These are phyloP conservation scores for Pseudocercospora musae DNA, from an alignment of 2,329 filamentous ascomycete species.

Conservation along the genomic window DNA sequence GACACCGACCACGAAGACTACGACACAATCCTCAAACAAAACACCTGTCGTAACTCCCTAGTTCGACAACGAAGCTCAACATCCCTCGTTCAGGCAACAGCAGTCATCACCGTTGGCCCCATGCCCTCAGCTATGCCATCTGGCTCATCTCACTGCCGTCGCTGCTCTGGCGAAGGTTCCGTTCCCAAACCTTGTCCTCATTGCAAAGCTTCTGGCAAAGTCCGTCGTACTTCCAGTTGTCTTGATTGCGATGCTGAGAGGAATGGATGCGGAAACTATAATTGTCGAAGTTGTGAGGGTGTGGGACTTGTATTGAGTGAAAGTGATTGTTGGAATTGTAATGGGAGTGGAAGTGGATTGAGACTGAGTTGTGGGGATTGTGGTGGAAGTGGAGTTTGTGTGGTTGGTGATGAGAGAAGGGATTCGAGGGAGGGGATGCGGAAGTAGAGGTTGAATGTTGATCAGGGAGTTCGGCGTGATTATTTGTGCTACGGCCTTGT, in stretches of 20 bases:
- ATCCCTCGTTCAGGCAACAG: conserved; percentile 3
- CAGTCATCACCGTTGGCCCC: neutral
- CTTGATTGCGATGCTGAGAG: conserved; percentile 17
- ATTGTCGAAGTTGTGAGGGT: conserved; percentile 12
- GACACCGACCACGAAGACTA: neutral
- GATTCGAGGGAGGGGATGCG: neutral
- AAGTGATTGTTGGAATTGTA: conserved; percentile 6
- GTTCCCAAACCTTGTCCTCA: conserved; percentile 15
- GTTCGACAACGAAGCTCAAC: conserved; percentile 3
- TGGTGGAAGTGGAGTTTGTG: conserved; percentile 8
- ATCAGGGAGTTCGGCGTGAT: too few relatives aligned
- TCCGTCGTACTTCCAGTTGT: conserved; percentile 1
- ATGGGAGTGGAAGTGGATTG: conserved; percentile 14
- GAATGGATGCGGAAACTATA: conserved; percentile 20
- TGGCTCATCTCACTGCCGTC: conserved; percentile 1
- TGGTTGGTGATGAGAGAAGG: conserved; percentile 4
- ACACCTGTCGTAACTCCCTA: conserved; percentile 17
- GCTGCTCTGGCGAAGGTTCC: conserved; percentile 13
- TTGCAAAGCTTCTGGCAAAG: conserved; percentile 18
- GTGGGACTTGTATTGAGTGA: neutral
- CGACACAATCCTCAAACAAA: conserved; percentile 9
- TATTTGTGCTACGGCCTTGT: neutral
- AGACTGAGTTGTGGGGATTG: conserved; percentile 18
- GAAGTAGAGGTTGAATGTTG: neutral
- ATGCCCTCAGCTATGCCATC: neutral